Conservation (phyloP, 352 stramenopile genomes). For the Pythium rhizo-oryzae region DNA sequence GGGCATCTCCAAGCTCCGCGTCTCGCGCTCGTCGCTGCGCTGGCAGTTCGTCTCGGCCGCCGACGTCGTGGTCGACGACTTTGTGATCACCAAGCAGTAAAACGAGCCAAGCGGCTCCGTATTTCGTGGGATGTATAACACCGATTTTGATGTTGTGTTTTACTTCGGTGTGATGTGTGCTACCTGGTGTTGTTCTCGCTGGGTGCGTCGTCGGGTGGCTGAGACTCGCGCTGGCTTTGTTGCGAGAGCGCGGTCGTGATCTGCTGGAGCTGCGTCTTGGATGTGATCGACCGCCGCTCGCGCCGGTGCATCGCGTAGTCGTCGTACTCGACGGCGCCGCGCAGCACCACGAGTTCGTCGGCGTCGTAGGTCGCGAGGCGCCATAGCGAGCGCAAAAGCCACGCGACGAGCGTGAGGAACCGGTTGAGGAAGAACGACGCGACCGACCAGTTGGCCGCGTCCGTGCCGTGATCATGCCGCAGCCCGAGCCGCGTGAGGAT, state of each 20-base stretch:
- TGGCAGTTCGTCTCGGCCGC: constrained; percentile 34
- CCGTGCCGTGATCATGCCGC: neutral
- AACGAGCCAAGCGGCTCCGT: too few species aligned
- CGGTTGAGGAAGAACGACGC: constrained; percentile 28
- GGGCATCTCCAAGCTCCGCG: constrained; percentile 41
- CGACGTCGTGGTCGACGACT: constrained; percentile 32
- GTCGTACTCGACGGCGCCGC: constrained; percentile 29
- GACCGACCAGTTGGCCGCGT: constrained; percentile 5
- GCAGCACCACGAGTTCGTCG: constrained; percentile 26
- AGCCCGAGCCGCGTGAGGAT: neutral
- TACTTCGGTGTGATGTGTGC: too few species aligned
- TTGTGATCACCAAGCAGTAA: constrained; percentile 15
- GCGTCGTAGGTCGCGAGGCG: constrained; percentile 6
- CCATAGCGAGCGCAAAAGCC: constrained; percentile 25
- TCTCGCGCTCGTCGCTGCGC: constrained; percentile 20
- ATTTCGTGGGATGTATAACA: too few species aligned
- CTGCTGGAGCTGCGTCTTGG: constrained; percentile 2
- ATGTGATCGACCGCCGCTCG: neutral
- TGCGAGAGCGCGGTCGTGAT: constrained; percentile 8
- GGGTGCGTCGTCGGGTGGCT: too few species aligned
- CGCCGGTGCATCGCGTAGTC: constrained; percentile 17
- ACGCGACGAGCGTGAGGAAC: constrained; percentile 20
- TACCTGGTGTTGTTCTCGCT: too few species aligned
- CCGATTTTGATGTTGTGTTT: too few species aligned
- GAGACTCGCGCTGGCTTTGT: constrained; percentile 1